Conservation (phyloP, 176 grass and related monocot species). For the Avena insularis region DNA sequence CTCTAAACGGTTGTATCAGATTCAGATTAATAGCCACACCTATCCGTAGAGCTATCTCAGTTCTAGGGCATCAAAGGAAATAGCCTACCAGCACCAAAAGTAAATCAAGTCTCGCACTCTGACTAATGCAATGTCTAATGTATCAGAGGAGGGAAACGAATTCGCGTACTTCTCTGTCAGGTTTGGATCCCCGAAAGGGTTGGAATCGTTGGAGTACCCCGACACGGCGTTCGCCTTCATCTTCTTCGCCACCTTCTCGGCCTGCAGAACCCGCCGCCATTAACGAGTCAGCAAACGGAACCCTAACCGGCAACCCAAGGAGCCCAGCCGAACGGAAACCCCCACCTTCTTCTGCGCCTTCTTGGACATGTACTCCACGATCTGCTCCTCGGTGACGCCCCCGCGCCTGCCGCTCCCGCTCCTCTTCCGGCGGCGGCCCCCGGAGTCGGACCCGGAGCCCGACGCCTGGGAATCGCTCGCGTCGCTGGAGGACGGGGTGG, state of each 20-base stretch:
- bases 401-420: slow-evolving; percentile 38
- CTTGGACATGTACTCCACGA: slow-evolving; percentile 83
- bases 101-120: not conserved
- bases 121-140: not conserved
- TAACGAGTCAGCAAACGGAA: slow-evolving; percentile 18
- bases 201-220: slow-evolving; percentile 87
- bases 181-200: slow-evolving; percentile 90
- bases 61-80: slow-evolving; percentile 27
- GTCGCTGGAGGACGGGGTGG: slow-evolving; percentile 49
- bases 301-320: not conserved
- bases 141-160: not conserved
- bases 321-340: slow-evolving; percentile 19
- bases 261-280: slow-evolving; percentile 46
- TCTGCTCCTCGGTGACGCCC: slow-evolving; percentile 85
- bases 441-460: slow-evolving; percentile 63
- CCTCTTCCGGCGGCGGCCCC: not conserved
- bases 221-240: slow-evolving; percentile 82
- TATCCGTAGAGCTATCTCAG: not conserved
- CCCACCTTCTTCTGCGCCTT: slow-evolving; percentile 92
- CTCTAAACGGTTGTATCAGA: not conserved
- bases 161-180: slow-evolving; percentile 78
- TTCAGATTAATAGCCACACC: not conserved
- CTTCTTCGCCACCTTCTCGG: slow-evolving; percentile 92
- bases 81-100: not conserved
- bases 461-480: slow-evolving; percentile 55